phyloP scores from a whole-genome alignment of 2,329 filamentous ascomycete species.

The Fusarium concolor region DNA sequence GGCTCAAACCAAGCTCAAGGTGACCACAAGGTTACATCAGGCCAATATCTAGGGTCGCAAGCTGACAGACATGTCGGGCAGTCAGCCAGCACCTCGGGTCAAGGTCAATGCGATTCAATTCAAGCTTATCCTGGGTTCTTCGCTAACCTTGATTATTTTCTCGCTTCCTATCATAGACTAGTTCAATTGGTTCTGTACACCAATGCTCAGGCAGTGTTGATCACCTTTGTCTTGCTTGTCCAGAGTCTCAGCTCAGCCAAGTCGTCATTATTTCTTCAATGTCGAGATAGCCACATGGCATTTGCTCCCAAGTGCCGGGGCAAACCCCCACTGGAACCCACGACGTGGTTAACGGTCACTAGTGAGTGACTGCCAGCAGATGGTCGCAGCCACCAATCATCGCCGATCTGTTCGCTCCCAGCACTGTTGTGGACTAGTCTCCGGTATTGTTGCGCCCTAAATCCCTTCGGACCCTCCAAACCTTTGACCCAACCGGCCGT shows the following conservation, averaged over 20 bases:
- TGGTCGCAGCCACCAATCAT: constrained; percentile 8
- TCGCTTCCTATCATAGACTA: neutral
- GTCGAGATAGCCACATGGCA: constrained; percentile 31
- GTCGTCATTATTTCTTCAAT: constrained; percentile 12
- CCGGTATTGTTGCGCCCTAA: constrained; percentile 58
- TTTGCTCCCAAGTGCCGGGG: constrained; percentile 19
- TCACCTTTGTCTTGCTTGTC: neutral
- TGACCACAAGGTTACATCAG: constrained; percentile 4
- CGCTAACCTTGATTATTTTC: neutral
- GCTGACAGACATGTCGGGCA: neutral
- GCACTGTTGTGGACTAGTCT: constrained; percentile 32
- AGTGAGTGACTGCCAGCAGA: constrained; percentile 1
- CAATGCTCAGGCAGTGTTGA: neutral
- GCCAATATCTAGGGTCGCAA: neutral
- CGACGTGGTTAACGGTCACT: constrained; percentile 18
- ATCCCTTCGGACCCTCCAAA: constrained; percentile 74
- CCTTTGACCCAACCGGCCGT: constrained; percentile 67
- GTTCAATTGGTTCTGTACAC: neutral
- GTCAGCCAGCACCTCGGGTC: neutral
- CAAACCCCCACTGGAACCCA: constrained; percentile 8
- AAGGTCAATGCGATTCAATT: neutral
- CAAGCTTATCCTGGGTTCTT: neutral
- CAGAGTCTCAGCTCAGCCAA: constrained; percentile 1
- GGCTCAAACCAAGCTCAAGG: neutral
- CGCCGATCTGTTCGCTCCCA: constrained; percentile 10